phyloP scores from a whole-genome alignment of 73 alveolate genomes.

The Tetrahymena malaccensis region DNA sequence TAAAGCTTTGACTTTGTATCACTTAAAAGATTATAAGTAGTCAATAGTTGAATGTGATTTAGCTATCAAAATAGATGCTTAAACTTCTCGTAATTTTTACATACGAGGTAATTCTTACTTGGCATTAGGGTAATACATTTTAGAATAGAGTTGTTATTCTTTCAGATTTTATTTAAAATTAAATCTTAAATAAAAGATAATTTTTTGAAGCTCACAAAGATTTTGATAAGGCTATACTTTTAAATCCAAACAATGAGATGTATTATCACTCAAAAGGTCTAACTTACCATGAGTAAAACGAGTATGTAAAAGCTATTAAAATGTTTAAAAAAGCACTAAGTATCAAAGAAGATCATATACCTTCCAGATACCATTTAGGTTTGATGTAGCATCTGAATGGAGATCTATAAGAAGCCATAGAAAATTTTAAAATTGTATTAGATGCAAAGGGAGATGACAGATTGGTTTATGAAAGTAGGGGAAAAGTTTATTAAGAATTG shows the following conservation, averaged over 20 bases:
- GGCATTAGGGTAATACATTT: slow-evolving; percentile 43
- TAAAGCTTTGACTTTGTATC: slow-evolving; percentile 69
- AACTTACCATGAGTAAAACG: slow-evolving; percentile 62
- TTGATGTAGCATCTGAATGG: slow-evolving; percentile 59
- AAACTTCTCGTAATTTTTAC: slow-evolving; percentile 66
- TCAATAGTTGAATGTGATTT: slow-evolving; percentile 65
- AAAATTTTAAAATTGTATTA: slow-evolving; percentile 57
- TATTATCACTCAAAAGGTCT: slow-evolving; percentile 81
- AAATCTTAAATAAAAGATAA: not conserved
- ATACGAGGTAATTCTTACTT: slow-evolving; percentile 75
- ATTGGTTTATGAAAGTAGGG: slow-evolving; percentile 62
- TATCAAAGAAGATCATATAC: slow-evolving; percentile 44
- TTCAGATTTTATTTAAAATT: not conserved
- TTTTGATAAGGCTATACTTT: slow-evolving; percentile 63
- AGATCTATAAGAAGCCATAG: slow-evolving; percentile 59
- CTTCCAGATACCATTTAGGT: slow-evolving; percentile 70
- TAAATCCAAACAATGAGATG: slow-evolving; percentile 61
- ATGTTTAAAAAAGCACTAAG: slow-evolving; percentile 68
- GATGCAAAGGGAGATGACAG: slow-evolving; percentile 50
- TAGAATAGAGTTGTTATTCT: not conserved
- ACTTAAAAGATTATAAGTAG: slow-evolving; percentile 55
- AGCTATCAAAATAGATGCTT: slow-evolving; percentile 60
- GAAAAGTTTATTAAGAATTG: slow-evolving; percentile 70
- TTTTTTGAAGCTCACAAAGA: slow-evolving; percentile 65
- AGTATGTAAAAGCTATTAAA: slow-evolving; percentile 64